phyloP scores from a whole-genome alignment of 2,329 filamentous ascomycete species.

The Chlorencoelia australis region DNA sequence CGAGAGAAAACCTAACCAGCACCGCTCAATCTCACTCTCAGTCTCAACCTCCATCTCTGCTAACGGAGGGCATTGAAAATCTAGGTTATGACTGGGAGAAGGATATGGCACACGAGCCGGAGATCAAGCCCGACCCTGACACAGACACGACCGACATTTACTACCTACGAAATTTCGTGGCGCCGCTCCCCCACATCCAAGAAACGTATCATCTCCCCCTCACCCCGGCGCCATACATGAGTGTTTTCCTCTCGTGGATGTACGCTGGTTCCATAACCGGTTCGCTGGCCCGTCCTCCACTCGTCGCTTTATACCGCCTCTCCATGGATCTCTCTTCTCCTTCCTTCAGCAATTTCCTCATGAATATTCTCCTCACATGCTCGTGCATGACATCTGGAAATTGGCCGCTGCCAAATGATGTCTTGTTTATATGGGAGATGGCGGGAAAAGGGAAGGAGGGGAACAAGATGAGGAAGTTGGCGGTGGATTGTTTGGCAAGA shows the following conservation, averaged over 20 bases:
- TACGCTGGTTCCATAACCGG: slow-evolving; percentile 1
- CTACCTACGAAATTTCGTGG: not conserved
- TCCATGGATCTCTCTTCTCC: not conserved
- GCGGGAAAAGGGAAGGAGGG: not conserved
- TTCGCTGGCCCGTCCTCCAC: not conserved
- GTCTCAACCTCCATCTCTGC: too few relatives aligned
- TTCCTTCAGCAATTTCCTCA: slow-evolving; percentile 2
- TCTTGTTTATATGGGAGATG: not conserved
- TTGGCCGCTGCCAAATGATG: not conserved
- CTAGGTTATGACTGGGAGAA: not conserved
- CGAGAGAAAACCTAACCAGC: too few relatives aligned
- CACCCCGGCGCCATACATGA: slow-evolving; percentile 4
- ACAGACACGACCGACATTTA: not conserved
- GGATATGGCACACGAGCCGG: not conserved
- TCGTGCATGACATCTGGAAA: not conserved
- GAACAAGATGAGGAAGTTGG: not conserved
- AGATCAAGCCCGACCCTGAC: not conserved
- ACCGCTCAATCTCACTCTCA: too few relatives aligned
- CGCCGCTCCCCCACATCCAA: not conserved
- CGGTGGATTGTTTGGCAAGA: slow-evolving; percentile 2
- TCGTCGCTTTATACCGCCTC: not conserved
- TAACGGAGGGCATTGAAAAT: not conserved
- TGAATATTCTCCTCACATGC: slow-evolving; percentile 1
- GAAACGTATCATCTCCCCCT: not conserved
- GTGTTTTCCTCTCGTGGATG: slow-evolving; percentile 7